Percentiles rank a stretch among this genome's conserved stretches.
phyloP scores from a whole-genome alignment of 2,329 filamentous ascomycete species.

The Chrysoporthe deuterocubensis region DNA sequence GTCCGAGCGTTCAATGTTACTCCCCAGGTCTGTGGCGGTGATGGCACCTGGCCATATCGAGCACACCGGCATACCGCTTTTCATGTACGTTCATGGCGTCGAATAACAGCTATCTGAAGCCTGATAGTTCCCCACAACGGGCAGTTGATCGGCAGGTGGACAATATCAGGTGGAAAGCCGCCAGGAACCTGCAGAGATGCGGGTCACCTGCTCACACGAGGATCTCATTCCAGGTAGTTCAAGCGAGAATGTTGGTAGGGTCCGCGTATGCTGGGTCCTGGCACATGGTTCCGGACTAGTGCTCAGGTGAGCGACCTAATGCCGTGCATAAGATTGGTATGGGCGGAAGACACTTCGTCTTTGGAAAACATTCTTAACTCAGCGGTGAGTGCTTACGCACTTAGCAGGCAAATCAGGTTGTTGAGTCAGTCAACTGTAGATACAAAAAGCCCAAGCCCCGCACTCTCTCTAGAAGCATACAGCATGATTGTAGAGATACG shows the following conservation, averaged over 20 bases:
- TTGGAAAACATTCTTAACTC: neutral
- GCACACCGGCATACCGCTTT: neutral
- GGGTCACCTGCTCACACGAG: constrained; percentile 2
- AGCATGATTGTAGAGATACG: neutral
- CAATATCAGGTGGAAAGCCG: constrained; percentile 1
- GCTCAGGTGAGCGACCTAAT: neutral
- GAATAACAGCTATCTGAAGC: neutral
- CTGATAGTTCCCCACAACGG: neutral
- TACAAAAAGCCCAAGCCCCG: too few relatives aligned
- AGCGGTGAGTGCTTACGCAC: neutral
- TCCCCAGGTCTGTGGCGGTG: neutral
- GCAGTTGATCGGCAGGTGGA: neutral
- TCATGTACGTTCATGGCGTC: neutral
- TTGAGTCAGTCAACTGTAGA: too few relatives aligned
- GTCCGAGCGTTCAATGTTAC: neutral
- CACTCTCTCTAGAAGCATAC: too few relatives aligned
- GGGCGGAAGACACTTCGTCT: neutral
- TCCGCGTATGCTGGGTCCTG: neutral
- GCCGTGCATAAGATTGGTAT: neutral
- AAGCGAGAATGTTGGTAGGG: neutral
- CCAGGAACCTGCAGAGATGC: neutral
- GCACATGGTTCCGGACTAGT: neutral
- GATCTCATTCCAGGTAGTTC: neutral
- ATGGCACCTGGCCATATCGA: neutral
- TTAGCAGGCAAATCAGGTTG: neutral